Evolutionary conservation across 2,329 filamentous ascomycete species (phyloP).

Genomic region (Fusarium stilboides): DNA sequence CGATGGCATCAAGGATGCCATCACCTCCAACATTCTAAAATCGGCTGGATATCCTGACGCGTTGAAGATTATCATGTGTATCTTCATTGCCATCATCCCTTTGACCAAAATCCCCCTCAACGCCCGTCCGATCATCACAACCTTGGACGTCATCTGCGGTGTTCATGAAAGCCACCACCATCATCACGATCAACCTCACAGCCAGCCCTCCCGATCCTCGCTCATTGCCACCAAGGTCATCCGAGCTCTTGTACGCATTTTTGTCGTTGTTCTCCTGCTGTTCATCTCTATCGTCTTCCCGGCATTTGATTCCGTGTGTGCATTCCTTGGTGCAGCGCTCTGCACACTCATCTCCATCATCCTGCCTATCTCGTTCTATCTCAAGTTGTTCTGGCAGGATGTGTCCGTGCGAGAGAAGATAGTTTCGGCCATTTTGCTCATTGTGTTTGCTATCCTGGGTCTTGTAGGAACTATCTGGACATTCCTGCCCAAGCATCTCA

Average conservation of each 20-base stretch:
- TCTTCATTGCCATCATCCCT: slow-evolving; percentile 92
- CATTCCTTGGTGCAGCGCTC: slow-evolving; percentile 88
- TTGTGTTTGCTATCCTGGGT: slow-evolving; percentile 78
- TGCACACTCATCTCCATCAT: slow-evolving; percentile 97
- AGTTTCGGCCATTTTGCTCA: slow-evolving; percentile 78
- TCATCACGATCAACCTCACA: slow-evolving; percentile 52
- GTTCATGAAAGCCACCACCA: slow-evolving; percentile 69
- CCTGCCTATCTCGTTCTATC: slow-evolving; percentile 87
- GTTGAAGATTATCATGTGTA: slow-evolving; percentile 83
- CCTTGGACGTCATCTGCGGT: slow-evolving; percentile 84
- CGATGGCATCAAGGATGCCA: slow-evolving; percentile 86
- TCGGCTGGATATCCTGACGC: slow-evolving; percentile 80
- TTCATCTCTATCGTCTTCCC: slow-evolving; percentile 79
- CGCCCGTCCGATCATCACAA: slow-evolving; percentile 88
- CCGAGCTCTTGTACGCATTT: slow-evolving; percentile 74
- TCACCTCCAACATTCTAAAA: slow-evolving; percentile 90
- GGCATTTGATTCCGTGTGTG: slow-evolving; percentile 91
- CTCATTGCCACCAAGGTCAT: slow-evolving; percentile 62
- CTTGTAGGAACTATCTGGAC: slow-evolving; percentile 87
- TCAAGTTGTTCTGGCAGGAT: slow-evolving; percentile 88
- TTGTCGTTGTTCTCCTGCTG: slow-evolving; percentile 80
- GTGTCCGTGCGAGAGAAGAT: slow-evolving; percentile 75
- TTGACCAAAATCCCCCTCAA: slow-evolving; percentile 96
- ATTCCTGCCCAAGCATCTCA: slow-evolving; percentile 83
- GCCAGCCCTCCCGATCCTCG: slow-evolving; percentile 53